Base-by-base conservation (phyloP, 768 basidiomycete species). In the Lenzites betulinus region DNA sequence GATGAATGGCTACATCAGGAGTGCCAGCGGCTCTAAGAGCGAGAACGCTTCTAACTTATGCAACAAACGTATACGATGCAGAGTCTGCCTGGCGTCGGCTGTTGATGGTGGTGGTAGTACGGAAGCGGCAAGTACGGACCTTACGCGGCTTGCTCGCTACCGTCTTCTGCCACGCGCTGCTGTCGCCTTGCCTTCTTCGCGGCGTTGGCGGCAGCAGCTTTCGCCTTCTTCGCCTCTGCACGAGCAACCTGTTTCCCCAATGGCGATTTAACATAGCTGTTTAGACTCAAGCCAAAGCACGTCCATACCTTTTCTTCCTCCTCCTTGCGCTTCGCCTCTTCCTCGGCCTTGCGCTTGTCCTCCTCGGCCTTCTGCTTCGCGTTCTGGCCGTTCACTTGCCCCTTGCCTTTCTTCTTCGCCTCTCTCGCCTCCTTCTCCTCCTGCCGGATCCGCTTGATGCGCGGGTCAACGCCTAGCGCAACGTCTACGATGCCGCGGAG, bases 391-490 rank as follows among this genome's bases (percentile, higher is more conserved):
- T 79, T 79, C 60, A 74, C 77, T 57, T 72, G 76, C 64, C 73
- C 73, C 74, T 80, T 77, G 71, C 68, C 72, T 76, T 83, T 84
- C 79, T 93, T 95, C 81, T 97, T 98, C 38, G 92, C 90, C 68
- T 95, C 94, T 12, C 94, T 82, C 0, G 92, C 92, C 63, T 90
- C 93, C 74, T 98, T 98, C 76, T 98, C 96, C 71, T 96, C 86
- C 67, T 92, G 90, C 75, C 95, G 96, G 82, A 97, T 95, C 56
- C 93, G 83, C 78, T 94, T 98, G 81, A 99, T 97, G 64, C 96
- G 90, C 25, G 96, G 96, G 73, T 99, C 96, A 58, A 87, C 74
- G 65, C 78, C 77, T 49, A 97, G 83, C 23, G 92, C 85, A 57
- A 89, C 77, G 78, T 98, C 96, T 51, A 99, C 94, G 25, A 99